A percentile compares a stretch with the other conserved stretches of the same genome.
phyloP scores from a whole-genome alignment of 495 filamentous ascomycete genomes.

The Lasiosphaeria miniovina region DNA sequence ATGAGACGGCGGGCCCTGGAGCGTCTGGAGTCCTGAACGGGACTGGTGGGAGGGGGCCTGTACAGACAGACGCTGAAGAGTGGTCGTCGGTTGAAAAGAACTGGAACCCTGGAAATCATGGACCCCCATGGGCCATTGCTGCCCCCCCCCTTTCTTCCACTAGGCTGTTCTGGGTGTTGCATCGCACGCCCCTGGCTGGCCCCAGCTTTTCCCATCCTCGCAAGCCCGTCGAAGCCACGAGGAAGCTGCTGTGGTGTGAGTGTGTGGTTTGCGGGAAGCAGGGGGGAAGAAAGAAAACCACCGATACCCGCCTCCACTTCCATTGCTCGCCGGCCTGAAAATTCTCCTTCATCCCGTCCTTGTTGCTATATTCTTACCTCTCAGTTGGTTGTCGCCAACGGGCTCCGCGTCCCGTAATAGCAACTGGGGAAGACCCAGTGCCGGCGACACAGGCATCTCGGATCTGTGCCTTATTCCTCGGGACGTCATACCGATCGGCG shows the following conservation, averaged over 20 bases:
- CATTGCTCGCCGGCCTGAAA: not conserved
- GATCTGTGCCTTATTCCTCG: too few species aligned
- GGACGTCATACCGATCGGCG: too few species aligned
- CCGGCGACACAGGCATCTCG: too few species aligned
- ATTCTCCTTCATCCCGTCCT: not conserved
- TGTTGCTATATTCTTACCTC: not conserved
- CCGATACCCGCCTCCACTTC: constrained; percentile 10
- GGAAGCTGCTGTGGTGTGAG: not conserved
- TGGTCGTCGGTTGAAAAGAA: not conserved
- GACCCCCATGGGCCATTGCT: too few species aligned
- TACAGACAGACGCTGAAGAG: too few species aligned
- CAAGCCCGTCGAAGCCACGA: not conserved
- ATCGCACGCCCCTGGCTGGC: constrained; percentile 8
- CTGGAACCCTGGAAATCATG: constrained; percentile 6
- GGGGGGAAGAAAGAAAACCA: constrained; percentile 14
- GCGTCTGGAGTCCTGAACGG: too few species aligned
- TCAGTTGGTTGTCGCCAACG: not conserved
- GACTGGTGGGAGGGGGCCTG: too few species aligned
- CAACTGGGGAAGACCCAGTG: too few species aligned
- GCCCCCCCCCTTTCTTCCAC: constrained; percentile 7
- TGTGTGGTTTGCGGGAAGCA: constrained; percentile 8
- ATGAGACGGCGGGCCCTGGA: too few species aligned
- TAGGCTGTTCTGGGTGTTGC: constrained; percentile 15
- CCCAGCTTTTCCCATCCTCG: constrained; percentile 8
- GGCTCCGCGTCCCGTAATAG: too few species aligned